Base-by-base conservation (phyloP, 2,329 filamentous ascomycete genomes). In the Amphichorda felina region DNA sequence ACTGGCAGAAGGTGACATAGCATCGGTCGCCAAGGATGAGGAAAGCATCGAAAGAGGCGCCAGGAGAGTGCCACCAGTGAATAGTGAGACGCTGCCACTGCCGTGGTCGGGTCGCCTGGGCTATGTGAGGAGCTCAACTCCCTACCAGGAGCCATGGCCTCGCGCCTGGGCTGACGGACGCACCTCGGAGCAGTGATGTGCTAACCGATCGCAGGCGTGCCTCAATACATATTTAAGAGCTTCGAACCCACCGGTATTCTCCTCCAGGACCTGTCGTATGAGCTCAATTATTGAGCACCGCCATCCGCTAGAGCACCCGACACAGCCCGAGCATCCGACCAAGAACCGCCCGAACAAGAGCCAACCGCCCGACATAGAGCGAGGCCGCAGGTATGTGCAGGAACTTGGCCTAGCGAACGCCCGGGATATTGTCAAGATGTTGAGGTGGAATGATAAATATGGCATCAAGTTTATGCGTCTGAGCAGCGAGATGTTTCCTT, bases 401-500 rank as follows among this genome's bases (percentile, higher is more conserved):
- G 67, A 72, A 0, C 56, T 96, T 2, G 85, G 87, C 0, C 55
- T 94, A 9, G 75, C 82, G 13, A 96, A 96, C 55, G 82, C 83
- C 1, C 70, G 74, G 28, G 89, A 96, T 47, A 75, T 95, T 22
- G 61, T 71, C 38, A 94, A 93, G 56, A 85, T 95, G 75, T 50
- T 95, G 8, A 72, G 76, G 2, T 96, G 89, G 89, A 95, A 96
- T 50, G 80, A 93, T 43, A 82, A 76, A 45, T 95, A 89, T 44
- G 79, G 81, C 27, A 96, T 96, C 58, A 88, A 78, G 45, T 95
- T 96, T 54, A 75, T 96, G 73, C 75, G 89, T 2, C 65, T 96
- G 15, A 94, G 85, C 45, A 94, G 85, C 37, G 89, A 95, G 47
- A 95, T 95, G 83, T 96, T 96, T 44, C 89, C 89, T 0, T 95